Percentiles rank a stretch among this genome's conserved stretches.
phyloP scores from a whole-genome alignment of 2,329 filamentous ascomycete genomes.

The Nigrospora sphaerica region DNA sequence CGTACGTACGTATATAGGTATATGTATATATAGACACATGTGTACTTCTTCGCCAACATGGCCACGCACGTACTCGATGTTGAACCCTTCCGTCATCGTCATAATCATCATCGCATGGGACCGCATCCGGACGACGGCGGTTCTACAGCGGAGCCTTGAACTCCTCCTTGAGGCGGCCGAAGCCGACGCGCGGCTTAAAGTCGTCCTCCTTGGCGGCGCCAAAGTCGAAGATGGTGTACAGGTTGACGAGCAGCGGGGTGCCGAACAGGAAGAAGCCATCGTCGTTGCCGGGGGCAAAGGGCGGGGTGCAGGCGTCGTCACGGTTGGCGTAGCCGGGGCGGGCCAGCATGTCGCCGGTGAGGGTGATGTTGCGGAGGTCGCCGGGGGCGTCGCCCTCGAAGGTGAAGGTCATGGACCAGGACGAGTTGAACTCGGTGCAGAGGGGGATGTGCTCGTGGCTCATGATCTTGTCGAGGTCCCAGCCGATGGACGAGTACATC shows the following conservation, averaged over 20 bases:
- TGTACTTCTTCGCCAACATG: too few species aligned
- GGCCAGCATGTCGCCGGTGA: constrained; percentile 24
- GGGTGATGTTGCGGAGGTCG: constrained; percentile 10
- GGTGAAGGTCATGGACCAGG: constrained; percentile 24
- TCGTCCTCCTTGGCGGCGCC: constrained; percentile 9
- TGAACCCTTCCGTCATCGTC: too few species aligned
- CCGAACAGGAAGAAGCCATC: constrained; percentile 22
- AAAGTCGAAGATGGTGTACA: constrained; percentile 27
- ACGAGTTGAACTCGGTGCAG: constrained; percentile 27
- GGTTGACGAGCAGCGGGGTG: constrained; percentile 16
- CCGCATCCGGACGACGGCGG: too few species aligned
- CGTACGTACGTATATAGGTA: too few species aligned
- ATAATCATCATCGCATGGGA: too few species aligned
- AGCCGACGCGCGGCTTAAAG: constrained; percentile 7
- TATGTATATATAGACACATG: too few species aligned
- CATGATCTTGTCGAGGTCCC: constrained; percentile 25
- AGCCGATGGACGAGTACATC: constrained; percentile 25
- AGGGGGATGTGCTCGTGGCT: constrained; percentile 18
- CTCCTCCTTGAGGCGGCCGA: constrained; percentile 9
- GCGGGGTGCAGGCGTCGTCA: constrained; percentile 27
- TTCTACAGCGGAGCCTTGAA: not conserved
- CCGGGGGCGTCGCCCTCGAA: constrained; percentile 10
- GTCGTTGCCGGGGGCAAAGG: constrained; percentile 17
- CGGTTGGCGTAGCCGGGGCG: constrained; percentile 23
- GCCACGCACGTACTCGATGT: too few species aligned